Base-by-base conservation (phyloP, 2,329 filamentous ascomycete genomes). In the Alternaria conjuncta region DNA sequence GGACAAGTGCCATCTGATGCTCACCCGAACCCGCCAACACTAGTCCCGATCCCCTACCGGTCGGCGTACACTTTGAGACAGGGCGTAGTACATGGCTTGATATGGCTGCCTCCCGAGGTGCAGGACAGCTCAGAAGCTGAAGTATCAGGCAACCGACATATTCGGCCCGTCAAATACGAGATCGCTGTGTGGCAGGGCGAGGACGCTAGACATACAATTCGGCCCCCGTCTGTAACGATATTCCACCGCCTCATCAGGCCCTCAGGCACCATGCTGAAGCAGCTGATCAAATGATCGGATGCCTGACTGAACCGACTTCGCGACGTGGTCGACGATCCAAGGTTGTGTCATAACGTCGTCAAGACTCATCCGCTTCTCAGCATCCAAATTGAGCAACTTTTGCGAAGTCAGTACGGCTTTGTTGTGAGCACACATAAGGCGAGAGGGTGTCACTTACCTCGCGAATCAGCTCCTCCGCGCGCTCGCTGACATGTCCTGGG, bases 271-370 rank as follows among this genome's bases (percentile, higher is more conserved):
- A 25, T 13, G 56, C 41, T 67, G 44, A 13, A 60, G 32, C 43
- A 56, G 51, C 12, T 43, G 32, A 51, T 32, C 36, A 41, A 65
- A 57, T 13, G 55, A 54, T 15, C n/a, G 57, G 11, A 59, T 3
- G 18, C 61, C 57, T 9, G 51, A 59, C 44, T 57, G 23, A 3
- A 32, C 54, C 13, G 54, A 53, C 12, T 53, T 59, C 13, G 20
- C 55, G 12, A 64, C 65, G 62, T 97, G 92, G 84, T 96, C 96
- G 18, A 53, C 5, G n/a, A 97, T 96, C 94, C 95, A 97, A 21
- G 94, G 93, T 80, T 97, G 94, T 50, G 86, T 85, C 78, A 94
- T 89, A 44, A 97, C 90, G 60, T 96, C 90, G 7, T 96, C 92
- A 5, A 97, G 86, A 4, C 92, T 88, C 72, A 97, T 90, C 68